Conservation (phyloP, 2,329 filamentous ascomycete species). For the Trichophyton schoenleinii region DNA sequence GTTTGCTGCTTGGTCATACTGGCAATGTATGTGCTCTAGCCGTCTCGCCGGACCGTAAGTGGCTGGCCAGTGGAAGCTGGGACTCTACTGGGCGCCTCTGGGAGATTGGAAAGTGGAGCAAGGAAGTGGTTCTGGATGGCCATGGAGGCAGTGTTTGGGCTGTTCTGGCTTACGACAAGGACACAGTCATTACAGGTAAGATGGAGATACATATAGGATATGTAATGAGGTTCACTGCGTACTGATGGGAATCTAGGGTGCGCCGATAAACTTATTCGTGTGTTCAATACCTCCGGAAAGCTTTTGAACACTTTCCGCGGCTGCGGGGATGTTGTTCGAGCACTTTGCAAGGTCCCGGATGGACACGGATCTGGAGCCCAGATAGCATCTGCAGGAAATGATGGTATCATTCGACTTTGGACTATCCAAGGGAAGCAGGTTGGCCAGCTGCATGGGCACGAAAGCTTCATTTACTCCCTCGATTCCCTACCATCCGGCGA, state of each 20-base stretch:
- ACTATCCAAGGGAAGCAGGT: conserved; percentile 65
- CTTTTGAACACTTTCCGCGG: conserved; percentile 53
- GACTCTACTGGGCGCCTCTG: conserved; percentile 79
- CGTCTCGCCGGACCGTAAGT: conserved; percentile 56
- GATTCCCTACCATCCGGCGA: conserved; percentile 68
- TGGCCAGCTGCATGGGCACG: conserved; percentile 71
- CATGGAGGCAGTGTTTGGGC: conserved; percentile 81
- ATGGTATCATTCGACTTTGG: conserved; percentile 79
- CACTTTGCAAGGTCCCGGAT: conserved; percentile 67
- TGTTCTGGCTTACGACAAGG: conserved; percentile 69
- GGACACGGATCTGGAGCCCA: conserved; percentile 71
- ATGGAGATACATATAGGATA: background rate
- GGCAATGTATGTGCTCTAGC: conserved; percentile 83
- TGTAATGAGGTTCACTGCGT: background rate
- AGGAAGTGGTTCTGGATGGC: conserved; percentile 56
- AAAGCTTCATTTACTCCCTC: conserved; percentile 88
- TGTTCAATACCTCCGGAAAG: conserved; percentile 58
- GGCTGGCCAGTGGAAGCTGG: conserved; percentile 86
- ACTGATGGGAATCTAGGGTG: conserved; percentile 42
- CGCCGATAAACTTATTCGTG: conserved; percentile 76
- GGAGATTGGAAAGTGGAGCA: conserved; percentile 76
- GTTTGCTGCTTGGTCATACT: conserved; percentile 71
- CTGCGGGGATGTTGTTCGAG: conserved; percentile 72
- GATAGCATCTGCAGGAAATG: conserved; percentile 92
- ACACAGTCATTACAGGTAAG: conserved; percentile 62